Base-by-base conservation (phyloP, 1,139 yeast genomes). In the Suhomyces terraborum region DNA sequence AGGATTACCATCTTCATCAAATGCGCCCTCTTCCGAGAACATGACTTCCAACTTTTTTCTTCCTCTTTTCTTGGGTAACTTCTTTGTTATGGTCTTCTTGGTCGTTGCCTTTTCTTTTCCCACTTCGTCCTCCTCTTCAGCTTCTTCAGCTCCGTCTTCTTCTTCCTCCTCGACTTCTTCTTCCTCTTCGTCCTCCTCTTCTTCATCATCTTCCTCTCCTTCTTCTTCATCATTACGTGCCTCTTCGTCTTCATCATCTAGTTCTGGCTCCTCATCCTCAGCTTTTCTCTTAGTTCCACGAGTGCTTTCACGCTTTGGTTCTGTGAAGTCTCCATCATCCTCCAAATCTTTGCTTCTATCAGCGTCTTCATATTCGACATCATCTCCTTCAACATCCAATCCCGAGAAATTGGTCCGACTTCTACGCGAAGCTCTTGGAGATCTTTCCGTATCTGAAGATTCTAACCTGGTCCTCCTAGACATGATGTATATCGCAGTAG, bases 1-100 rank as follows among this genome's bases (percentile, higher is more conserved):
- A 12, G 75, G 72, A 45, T 75, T 72, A 7, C 80, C 80, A 21
- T 76, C 73, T 38, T 73, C 78, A 55, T 76, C 81, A 46, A 67
- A 64, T 10, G 57, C 62, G 2, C 73, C 75, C 35, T 69, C 75
- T 35, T 69, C 75, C 16, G 63, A 58, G 18, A 59, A 42, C 13
- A 60, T 59, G 37, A 67, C 54, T 43, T 69, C 71, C 35, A 66
- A 66, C 61, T 64, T 69, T 58, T 70, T 73, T 51, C 78, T 61
- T n/a, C 78, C 78, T 52, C 77, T 56, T 46, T 64, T 69, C 54
- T 70, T 71, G 8, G 73, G 73, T 9, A 47, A 44, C 24, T 46
- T 45, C 46, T 48, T 48, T 49, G 42, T 40, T 31, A 41, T 28
- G 40, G 42, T 41, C 47, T 36, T 42, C 21, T 34, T 13, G 14